Base-by-base conservation (phyloP, 352 stramenopile species). In the Phytophthora hibernalis region DNA sequence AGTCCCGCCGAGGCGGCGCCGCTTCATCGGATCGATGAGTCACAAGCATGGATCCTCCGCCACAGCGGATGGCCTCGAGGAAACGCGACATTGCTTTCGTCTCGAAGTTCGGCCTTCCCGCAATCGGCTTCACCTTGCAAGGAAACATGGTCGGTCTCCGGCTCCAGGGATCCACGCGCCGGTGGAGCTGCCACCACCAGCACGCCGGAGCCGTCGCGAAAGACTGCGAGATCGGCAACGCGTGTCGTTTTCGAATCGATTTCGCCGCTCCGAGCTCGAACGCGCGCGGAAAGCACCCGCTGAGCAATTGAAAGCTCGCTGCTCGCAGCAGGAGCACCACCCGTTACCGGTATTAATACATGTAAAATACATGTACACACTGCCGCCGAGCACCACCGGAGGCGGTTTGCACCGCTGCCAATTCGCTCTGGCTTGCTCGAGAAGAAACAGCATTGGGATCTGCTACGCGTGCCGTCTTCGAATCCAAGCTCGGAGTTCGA, bases 61-160 rank as follows among this genome's bases (percentile, higher is more conserved):
- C 4, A 11, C 37, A 69, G 38, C 61, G 54, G 47, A 69, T 65
- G 54, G 54, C 44, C 30, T 33, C 3, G 54, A 54, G 54, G 54
- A 69, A 69, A 64, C 63, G 63, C 56, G 55, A 71, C 63, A 67
- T 43, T 70, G 44, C 2, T 48, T 53, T 64, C 26, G 35, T 28
- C 24, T 52, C 21, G 54, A 56, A 45, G 42, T 49, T 66, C 55
- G 65, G 55, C 63, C 40, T 67, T 71, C 56, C 56, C 49, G 42
- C 40, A 47, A 44, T 38, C 53, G 54, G 44, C 61, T 69, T 64
- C 54, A 64, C 38, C 18, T 60, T 21, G 16, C 37, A 54, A 24
- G n/a, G 8, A 47, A 28, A 28, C 40, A 47, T 47, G 40, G 40
- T 47, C 40, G 40, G 40, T 9, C 40, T 47, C 40, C 40, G 40